Percentiles rank a stretch among this genome's conserved stretches.
Evolutionary conservation across 495 filamentous ascomycete species (phyloP).

Genomic region (Viridothelium virens): DNA sequence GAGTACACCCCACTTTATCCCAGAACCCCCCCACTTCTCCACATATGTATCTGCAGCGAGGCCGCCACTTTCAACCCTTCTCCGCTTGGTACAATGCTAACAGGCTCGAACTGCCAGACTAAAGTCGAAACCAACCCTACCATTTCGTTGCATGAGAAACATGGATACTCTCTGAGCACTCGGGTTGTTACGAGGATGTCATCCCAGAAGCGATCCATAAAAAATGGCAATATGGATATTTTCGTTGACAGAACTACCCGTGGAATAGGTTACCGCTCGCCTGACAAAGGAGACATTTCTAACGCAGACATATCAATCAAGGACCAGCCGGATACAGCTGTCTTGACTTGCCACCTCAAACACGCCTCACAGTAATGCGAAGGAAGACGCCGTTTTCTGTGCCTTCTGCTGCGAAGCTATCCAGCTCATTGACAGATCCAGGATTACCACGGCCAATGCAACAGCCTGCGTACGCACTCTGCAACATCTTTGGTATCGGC

Average conservation of each 20-base stretch:
- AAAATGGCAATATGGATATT: neutral
- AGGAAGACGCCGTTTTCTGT: slow-evolving; percentile 37
- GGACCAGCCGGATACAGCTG: slow-evolving; percentile 24
- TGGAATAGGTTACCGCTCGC: neutral
- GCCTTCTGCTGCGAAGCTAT: slow-evolving; percentile 43
- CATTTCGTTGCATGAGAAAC: no score
- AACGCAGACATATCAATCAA: slow-evolving; percentile 25
- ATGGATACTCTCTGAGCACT: no score
- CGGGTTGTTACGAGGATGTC: neutral
- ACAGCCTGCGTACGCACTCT: slow-evolving; percentile 41
- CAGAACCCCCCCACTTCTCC: no score
- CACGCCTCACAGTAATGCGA: slow-evolving; percentile 11
- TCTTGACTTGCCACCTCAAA: neutral
- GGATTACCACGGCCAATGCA: slow-evolving; percentile 39
- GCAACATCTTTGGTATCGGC: slow-evolving; percentile 44
- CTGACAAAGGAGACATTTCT: slow-evolving; percentile 20
- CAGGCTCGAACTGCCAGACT: no score
- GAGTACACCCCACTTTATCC: no score
- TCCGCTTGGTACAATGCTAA: no score
- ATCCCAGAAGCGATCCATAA: neutral
- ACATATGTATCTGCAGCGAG: no score
- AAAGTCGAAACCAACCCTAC: no score
- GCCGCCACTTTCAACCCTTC: no score
- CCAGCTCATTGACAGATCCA: slow-evolving; percentile 42
- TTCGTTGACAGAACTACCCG: neutral